These are phyloP conservation scores for Alternaria panax DNA, from an alignment of 2,329 filamentous ascomycete species.

Conservation along the genomic window DNA sequence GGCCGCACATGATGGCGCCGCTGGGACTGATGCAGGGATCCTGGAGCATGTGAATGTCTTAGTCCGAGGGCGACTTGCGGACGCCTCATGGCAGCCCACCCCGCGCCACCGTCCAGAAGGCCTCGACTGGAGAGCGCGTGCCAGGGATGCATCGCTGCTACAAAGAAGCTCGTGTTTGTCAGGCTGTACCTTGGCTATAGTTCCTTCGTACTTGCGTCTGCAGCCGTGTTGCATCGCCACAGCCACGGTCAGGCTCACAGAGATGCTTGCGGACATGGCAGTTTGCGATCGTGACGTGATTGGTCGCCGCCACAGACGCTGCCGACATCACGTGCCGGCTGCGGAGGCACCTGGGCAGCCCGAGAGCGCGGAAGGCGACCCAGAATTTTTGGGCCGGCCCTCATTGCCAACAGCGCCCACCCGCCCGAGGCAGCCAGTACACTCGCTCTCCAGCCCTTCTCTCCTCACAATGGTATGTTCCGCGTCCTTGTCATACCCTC, in stretches of 20 bases:
- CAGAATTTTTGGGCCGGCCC: constrained; percentile 34
- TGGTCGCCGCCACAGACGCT: constrained; percentile 22
- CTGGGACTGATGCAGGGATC: constrained; percentile 23
- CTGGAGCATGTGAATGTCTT: constrained; percentile 40
- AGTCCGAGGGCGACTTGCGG: constrained; percentile 24
- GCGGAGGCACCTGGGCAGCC: constrained; percentile 21
- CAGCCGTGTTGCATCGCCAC: background rate
- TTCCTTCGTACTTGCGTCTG: background rate
- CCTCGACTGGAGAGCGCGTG: background rate
- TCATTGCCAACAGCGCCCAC: constrained; percentile 25
- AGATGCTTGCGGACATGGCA: constrained; percentile 3
- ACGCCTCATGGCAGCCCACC: constrained; percentile 9
- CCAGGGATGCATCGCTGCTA: background rate
- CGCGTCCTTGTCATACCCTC: background rate
- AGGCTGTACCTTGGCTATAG: no score
- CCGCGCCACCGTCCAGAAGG: background rate
- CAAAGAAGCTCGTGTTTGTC: no score
- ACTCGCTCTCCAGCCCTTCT: background rate
- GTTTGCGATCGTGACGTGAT: constrained; percentile 46
- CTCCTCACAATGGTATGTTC: constrained; percentile 34
- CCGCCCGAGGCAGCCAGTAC: constrained; percentile 11
- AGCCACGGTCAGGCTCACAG: background rate
- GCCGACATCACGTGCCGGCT: constrained; percentile 32
- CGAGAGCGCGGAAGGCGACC: constrained; percentile 40
- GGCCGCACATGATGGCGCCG: constrained; percentile 24